Conservation (phyloP, 2,329 filamentous ascomycete genomes). For the Knufia fluminis region DNA sequence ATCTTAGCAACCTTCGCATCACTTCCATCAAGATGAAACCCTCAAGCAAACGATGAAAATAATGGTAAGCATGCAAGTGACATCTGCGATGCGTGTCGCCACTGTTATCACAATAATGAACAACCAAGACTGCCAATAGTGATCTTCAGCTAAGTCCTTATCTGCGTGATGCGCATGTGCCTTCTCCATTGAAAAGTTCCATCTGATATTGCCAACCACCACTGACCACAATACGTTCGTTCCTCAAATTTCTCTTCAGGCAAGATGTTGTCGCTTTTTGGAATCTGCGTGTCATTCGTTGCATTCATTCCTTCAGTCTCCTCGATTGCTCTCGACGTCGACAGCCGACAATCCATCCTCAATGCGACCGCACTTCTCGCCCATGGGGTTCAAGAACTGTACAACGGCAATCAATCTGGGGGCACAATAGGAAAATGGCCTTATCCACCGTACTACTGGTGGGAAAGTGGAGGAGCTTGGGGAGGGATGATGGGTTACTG, state of each 20-base stretch:
- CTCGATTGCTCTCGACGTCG: conserved; percentile 25
- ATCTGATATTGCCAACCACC: background rate
- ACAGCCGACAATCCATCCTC: conserved; percentile 35
- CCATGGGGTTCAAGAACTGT: conserved; percentile 43
- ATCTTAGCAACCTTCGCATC: background rate
- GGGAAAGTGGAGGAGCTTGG: conserved; percentile 57
- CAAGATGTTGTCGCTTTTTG: background rate
- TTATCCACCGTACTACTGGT: conserved; percentile 61
- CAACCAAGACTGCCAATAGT: background rate
- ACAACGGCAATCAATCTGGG: conserved; percentile 45
- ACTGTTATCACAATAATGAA: background rate
- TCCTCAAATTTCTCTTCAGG: background rate
- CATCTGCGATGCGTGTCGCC: background rate
- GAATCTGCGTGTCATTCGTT: background rate
- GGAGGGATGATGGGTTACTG: conserved; percentile 63
- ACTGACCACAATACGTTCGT: background rate
- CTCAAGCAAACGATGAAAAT: background rate
- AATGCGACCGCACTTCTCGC: conserved; percentile 35
- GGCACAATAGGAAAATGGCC: conserved; percentile 48
- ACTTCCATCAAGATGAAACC: background rate
- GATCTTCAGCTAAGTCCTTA: background rate
- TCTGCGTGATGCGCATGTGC: background rate
- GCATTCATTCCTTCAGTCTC: background rate
- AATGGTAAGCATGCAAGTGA: background rate
- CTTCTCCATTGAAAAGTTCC: background rate